phyloP scores from a whole-genome alignment of 768 basidiomycete genomes.

The Pholiota microspora region DNA sequence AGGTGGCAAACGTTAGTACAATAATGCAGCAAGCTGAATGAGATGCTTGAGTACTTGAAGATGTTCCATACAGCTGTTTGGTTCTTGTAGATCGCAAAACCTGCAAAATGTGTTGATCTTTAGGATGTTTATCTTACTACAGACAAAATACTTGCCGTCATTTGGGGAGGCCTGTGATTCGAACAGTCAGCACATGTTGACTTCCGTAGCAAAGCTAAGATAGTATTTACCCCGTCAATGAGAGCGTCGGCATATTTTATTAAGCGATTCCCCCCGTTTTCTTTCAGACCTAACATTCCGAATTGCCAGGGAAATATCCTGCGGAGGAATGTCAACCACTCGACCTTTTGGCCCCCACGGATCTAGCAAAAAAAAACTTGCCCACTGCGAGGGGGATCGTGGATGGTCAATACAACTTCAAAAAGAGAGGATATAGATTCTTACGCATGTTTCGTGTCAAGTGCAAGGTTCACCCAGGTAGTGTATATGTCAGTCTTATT shows the following conservation, averaged over 20 bases:
- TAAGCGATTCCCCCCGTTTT: slow-evolving; percentile 49
- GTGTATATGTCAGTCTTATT: slow-evolving; percentile 53
- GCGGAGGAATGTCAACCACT: neutral
- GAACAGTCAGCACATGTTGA: neutral
- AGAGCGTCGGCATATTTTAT: slow-evolving; percentile 56
- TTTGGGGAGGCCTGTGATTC: slow-evolving; percentile 47
- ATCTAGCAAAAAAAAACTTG: slow-evolving; percentile 13
- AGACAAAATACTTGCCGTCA: slow-evolving; percentile 35
- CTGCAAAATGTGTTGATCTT: neutral
- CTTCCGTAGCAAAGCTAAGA: neutral
- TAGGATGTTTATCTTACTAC: neutral
- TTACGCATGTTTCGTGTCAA: slow-evolving; percentile 50
- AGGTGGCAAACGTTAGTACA: neutral
- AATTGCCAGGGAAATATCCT: slow-evolving; percentile 65
- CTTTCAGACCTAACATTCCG: slow-evolving; percentile 45
- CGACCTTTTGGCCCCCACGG: neutral
- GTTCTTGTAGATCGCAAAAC: neutral
- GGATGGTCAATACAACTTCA: neutral
- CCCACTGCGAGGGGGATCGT: slow-evolving; percentile 25
- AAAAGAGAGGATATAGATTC: slow-evolving; percentile 11
- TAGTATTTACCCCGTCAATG: slow-evolving; percentile 37
- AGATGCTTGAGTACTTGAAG: neutral
- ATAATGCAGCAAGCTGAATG: neutral
- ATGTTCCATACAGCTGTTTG: neutral
- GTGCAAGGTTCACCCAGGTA: slow-evolving; percentile 45